Percentiles rank a stretch among this genome's conserved stretches.
phyloP scores from a whole-genome alignment of 768 basidiomycete species.

The Mycena olivaceomarginata region DNA sequence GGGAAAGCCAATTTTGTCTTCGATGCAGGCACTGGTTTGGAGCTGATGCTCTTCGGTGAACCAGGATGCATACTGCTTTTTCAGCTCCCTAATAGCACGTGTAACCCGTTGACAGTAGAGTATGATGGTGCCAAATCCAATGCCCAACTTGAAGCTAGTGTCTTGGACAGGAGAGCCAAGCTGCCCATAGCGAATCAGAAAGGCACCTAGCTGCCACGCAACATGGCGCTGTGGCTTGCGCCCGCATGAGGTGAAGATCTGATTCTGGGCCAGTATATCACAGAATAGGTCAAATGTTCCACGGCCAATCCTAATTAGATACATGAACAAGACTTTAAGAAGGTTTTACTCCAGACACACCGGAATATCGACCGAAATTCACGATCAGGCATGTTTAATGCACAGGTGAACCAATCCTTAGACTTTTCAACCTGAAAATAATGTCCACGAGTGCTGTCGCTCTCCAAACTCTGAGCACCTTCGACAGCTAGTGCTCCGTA shows the following conservation, averaged over 20 bases:
- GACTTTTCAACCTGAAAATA: constrained; percentile 22
- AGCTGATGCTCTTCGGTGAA: constrained; percentile 21
- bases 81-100: constrained; percentile 17
- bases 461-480: constrained; percentile 13
- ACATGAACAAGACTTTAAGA: too few relatives aligned
- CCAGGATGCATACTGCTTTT: constrained; percentile 25
- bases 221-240: constrained; percentile 48
- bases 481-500: not conserved
- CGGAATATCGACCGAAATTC: constrained; percentile 33
- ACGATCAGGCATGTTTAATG: constrained; percentile 23
- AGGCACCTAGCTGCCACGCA: constrained; percentile 45
- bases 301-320: constrained; percentile 21
- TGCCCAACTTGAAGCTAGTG: constrained; percentile 40
- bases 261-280: constrained; percentile 35
- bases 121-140: constrained; percentile 48
- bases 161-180: constrained; percentile 34
- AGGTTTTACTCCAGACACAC: constrained; percentile 9
- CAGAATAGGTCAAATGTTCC: constrained; percentile 36
- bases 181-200: constrained; percentile 48
- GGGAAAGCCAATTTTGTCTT: constrained; percentile 21
- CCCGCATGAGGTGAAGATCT: constrained; percentile 42
- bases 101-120: constrained; percentile 47
- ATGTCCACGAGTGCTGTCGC: constrained; percentile 32
- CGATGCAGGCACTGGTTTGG: constrained; percentile 2
- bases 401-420: constrained; percentile 25